phyloP scores from a whole-genome alignment of 139 green algal species.

The Tetradesmus lagerheimii region DNA sequence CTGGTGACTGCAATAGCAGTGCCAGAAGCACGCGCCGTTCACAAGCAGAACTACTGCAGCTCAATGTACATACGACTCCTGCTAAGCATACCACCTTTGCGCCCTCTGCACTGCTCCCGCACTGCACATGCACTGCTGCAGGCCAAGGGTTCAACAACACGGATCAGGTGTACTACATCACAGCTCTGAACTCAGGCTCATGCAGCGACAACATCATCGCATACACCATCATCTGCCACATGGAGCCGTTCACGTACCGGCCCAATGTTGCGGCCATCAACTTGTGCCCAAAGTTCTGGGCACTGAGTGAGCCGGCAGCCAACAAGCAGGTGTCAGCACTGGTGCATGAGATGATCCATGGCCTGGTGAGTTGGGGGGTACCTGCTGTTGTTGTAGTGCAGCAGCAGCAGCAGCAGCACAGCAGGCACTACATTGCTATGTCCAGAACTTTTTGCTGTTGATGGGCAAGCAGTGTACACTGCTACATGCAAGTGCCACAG shows the following conservation, averaged over 20 bases:
- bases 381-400: background rate
- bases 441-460: too few species aligned
- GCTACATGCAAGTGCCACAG: too few species aligned
- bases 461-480: too few species aligned
- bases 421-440: too few species aligned
- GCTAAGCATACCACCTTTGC: too few species aligned
- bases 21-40: too few species aligned
- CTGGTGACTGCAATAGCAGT: too few species aligned
- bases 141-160: slow-evolving; percentile 35
- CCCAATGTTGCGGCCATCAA: slow-evolving; percentile 46
- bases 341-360: slow-evolving; percentile 48
- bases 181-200: background rate
- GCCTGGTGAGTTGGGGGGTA: slow-evolving; percentile 2
- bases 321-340: slow-evolving; percentile 44
- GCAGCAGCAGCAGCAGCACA: background rate
- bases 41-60: too few species aligned
- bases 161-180: slow-evolving; percentile 40
- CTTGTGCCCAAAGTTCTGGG: slow-evolving; percentile 36
- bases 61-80: too few species aligned
- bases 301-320: background rate
- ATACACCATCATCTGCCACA: slow-evolving; percentile 49
- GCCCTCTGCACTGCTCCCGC: background rate
- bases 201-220: slow-evolving; percentile 41
- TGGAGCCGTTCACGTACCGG: slow-evolving; percentile 45
- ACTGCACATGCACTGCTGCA: background rate